Percentiles rank a stretch among this genome's conserved stretches.
Conservation (phyloP, 2,329 filamentous ascomycete species). For the Phialophora verrucosa region DNA sequence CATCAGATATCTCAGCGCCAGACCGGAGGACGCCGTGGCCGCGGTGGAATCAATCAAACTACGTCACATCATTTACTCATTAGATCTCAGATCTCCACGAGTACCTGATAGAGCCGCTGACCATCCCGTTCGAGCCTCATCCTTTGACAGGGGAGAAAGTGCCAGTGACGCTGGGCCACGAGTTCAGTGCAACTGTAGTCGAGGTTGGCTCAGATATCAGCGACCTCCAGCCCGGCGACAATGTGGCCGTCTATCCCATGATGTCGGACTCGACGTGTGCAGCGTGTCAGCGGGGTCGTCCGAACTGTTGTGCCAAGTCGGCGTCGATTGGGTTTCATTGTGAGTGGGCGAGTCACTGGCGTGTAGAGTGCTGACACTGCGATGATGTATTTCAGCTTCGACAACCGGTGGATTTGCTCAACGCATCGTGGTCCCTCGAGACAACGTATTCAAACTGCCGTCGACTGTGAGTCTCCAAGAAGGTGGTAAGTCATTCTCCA, state of each 20-base stretch:
- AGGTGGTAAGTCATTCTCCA: conserved; percentile 12
- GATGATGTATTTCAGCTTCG: background rate
- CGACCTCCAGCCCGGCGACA: conserved; percentile 1
- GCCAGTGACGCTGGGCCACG: conserved; percentile 59
- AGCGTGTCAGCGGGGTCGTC: conserved; percentile 5
- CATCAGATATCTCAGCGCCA: conserved; percentile 12
- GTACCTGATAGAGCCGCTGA: conserved; percentile 50
- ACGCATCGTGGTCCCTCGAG: background rate
- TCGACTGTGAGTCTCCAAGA: conserved; percentile 7
- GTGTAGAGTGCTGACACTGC: background rate
- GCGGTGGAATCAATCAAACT: conserved; percentile 3
- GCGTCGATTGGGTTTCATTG: conserved; percentile 20
- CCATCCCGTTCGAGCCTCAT: conserved; percentile 56
- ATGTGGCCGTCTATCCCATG: conserved; percentile 9
- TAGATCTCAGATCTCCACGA: conserved; percentile 47
- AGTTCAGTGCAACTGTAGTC: conserved; percentile 56
- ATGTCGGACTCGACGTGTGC: conserved; percentile 1
- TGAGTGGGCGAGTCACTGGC: background rate
- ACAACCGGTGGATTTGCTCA: conserved; percentile 12
- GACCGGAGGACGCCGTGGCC: conserved; percentile 1
- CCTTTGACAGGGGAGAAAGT: conserved; percentile 58
- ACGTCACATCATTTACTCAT: background rate
- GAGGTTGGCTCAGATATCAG: conserved; percentile 12
- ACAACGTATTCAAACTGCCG: conserved; percentile 14
- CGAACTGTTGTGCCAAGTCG: conserved; percentile 15